A percentile compares a stretch with the other conserved stretches of the same genome.
phyloP scores from a whole-genome alignment of 2,329 filamentous ascomycete genomes.

The Zasmidium angulare region DNA sequence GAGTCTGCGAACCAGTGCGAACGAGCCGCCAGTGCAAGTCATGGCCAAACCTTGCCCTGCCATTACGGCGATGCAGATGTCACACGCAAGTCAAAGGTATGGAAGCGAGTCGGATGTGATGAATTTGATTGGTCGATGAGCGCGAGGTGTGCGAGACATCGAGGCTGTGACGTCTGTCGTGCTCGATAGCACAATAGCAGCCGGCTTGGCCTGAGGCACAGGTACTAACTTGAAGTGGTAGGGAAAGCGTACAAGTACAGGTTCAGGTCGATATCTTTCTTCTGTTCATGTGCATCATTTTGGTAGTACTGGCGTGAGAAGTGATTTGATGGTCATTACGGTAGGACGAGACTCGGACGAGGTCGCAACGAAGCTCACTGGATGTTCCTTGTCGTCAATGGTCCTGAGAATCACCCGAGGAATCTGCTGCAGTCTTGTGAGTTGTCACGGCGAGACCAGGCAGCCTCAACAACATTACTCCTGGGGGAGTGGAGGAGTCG shows the following conservation, averaged over 20 bases:
- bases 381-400: not conserved
- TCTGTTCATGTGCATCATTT: not conserved
- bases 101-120: not conserved
- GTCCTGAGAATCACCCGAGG: not conserved
- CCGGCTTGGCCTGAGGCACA: not conserved
- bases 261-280: no score
- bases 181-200: not conserved
- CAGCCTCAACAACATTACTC: not conserved
- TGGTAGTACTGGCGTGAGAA: not conserved
- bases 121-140: not conserved
- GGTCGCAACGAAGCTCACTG: not conserved
- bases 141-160: not conserved
- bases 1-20: conserved; percentile 4
- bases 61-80: not conserved
- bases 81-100: not conserved
- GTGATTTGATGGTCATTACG: not conserved
- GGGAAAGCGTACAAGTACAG: no score
- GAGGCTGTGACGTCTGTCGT: not conserved
- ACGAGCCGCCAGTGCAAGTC: not conserved
- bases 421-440: not conserved
- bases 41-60: not conserved
- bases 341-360: not conserved
- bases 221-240: not conserved
- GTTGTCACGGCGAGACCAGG: not conserved
- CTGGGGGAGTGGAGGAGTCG: not conserved